Percentiles rank a stretch among this genome's conserved stretches.
Conservation (phyloP, 2,329 filamentous ascomycete species). For the Clarireedia homoeocarpa region DNA sequence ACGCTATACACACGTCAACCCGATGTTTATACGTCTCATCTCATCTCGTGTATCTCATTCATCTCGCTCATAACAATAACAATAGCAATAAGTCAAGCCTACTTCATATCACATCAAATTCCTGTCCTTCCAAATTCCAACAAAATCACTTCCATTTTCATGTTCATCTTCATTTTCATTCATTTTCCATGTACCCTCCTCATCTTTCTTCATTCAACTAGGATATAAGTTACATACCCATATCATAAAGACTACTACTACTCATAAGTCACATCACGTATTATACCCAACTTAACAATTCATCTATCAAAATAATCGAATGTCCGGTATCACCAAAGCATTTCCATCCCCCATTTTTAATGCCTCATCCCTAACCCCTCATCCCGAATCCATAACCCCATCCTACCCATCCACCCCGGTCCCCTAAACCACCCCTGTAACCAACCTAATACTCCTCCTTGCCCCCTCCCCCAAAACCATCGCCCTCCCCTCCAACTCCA, state of each 20-base stretch:
- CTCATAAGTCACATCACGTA: no score
- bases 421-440: constrained; percentile 45
- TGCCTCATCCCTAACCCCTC: neutral
- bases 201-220: neutral
- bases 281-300: no score
- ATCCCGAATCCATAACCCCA: neutral
- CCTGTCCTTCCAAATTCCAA: no score
- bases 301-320: no score
- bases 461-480: constrained; percentile 78
- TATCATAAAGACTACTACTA: no score
- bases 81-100: no score
- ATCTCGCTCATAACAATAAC: no score
- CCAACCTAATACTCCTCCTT: constrained; percentile 71
- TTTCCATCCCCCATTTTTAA: neutral
- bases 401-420: neutral
- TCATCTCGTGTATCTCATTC: no score
- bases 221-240: neutral
- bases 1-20: no score
- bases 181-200: no score
- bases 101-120: no score
- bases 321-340: neutral
- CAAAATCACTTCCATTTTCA: neutral
- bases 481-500: constrained; percentile 80
- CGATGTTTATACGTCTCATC: no score
- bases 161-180: neutral